Evolutionary conservation across 192 early-diverging fungal genomes (phyloP).

Genomic region (Podila epigama): DNA sequence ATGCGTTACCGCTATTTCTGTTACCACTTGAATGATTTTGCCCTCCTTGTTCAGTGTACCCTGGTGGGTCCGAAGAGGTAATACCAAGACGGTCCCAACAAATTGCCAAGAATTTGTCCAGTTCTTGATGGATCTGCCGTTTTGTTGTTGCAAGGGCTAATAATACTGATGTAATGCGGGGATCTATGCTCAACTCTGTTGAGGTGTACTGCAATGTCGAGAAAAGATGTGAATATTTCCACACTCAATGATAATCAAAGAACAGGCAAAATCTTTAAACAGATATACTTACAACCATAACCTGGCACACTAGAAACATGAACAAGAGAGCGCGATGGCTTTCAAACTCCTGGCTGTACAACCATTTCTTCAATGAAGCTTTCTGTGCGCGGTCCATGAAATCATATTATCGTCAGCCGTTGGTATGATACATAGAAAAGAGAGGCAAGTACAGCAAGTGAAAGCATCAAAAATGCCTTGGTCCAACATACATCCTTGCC

Average conservation of each 20-base stretch:
- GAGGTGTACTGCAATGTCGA: constrained; percentile 26
- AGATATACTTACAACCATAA: constrained; percentile 16
- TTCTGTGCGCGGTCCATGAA: constrained; percentile 3
- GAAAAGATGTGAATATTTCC: not conserved
- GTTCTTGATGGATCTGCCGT: constrained; percentile 34
- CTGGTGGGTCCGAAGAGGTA: constrained; percentile 9
- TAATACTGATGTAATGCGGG: constrained; percentile 19
- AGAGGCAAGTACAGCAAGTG: not conserved
- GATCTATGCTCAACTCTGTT: constrained; percentile 33
- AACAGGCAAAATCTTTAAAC: not conserved
- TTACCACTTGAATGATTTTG: not conserved
- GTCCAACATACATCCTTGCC: constrained; percentile 36
- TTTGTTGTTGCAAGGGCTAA: constrained; percentile 28
- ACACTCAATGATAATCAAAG: not conserved
- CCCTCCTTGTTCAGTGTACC: not conserved
- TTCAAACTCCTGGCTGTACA: constrained; percentile 40
- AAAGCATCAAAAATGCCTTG: too few relatives aligned
- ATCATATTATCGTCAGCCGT: not conserved
- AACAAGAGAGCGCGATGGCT: constrained; percentile 38
- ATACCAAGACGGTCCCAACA: constrained; percentile 46
- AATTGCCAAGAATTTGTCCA: constrained; percentile 41
- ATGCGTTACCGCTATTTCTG: not conserved
- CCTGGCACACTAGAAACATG: constrained; percentile 37
- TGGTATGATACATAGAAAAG: not conserved
- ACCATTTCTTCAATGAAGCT: constrained; percentile 31